Evolutionary conservation across 2,329 filamentous ascomycete genomes (phyloP).

Genomic region (Teratosphaeriaceae sp.): DNA sequence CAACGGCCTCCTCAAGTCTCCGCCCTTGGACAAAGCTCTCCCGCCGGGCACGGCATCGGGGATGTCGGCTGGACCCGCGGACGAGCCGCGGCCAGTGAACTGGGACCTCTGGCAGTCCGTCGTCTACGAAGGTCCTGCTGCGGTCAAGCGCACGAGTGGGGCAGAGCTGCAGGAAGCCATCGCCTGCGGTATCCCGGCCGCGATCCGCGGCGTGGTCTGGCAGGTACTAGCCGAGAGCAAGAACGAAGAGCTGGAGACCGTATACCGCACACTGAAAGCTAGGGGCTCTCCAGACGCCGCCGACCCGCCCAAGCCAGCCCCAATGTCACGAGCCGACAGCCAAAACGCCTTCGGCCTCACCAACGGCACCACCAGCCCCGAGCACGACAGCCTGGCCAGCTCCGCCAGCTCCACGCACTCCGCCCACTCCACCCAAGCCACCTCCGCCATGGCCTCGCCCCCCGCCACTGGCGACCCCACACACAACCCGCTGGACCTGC

Average conservation of each 20-base stretch:
- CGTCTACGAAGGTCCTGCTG: slow-evolving; percentile 87
- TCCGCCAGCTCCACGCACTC: slow-evolving; percentile 83
- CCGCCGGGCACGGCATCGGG: slow-evolving; percentile 83
- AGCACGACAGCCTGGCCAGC: slow-evolving; percentile 62
- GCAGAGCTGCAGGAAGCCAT: slow-evolving; percentile 89
- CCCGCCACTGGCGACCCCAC: slow-evolving; percentile 26
- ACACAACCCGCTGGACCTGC: slow-evolving; percentile 42
- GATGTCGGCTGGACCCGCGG: slow-evolving; percentile 67
- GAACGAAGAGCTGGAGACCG: slow-evolving; percentile 76
- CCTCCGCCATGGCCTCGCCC: slow-evolving; percentile 36
- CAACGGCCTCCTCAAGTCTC: slow-evolving; percentile 41
- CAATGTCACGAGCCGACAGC: slow-evolving; percentile 15
- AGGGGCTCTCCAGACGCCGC: slow-evolving; percentile 72
- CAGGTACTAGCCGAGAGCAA: slow-evolving; percentile 95
- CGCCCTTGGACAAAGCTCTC: slow-evolving; percentile 61
- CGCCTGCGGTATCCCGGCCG: slow-evolving; percentile 85
- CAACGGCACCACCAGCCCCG: slow-evolving; percentile 46
- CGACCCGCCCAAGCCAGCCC: slow-evolving; percentile 10
- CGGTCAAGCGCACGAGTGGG: slow-evolving; percentile 77
- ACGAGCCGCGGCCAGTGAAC: slow-evolving; percentile 72
- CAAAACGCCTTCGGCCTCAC: slow-evolving; percentile 37
- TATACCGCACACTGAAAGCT: slow-evolving; percentile 76
- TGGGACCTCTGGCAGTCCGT: slow-evolving; percentile 98
- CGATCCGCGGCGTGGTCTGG: slow-evolving; percentile 97
- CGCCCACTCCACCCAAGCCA: slow-evolving; percentile 58